Base-by-base conservation (phyloP, 2,329 filamentous ascomycete genomes). In the Botrytis squamosa region DNA sequence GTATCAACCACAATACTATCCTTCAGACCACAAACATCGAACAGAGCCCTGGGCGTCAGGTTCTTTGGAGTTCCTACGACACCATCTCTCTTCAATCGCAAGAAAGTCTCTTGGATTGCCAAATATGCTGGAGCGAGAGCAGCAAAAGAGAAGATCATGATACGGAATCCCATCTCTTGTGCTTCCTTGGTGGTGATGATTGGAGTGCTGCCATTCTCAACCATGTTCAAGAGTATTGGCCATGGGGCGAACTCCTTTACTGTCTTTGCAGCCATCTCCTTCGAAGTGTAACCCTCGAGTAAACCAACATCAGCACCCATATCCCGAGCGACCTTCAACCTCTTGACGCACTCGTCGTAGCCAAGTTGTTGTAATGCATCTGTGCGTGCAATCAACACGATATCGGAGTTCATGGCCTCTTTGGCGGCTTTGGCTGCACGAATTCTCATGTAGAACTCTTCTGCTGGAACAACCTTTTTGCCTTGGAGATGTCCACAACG, bases 401-500 rank as follows among this genome's bases (percentile, higher is more conserved):
- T 88, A 75, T 91, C 89, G 12, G 84, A 85, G 20, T 84, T 83
- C 57, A 86, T 79, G n/a, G 83, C 81, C 36, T 84, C 80, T 8
- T 88, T 83, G 1, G 89, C 87, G 14, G 84, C 82, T 29, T 82
- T 83, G 0, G 89, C 88, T 0, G 89, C 89, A 1, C 86, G 83
- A 77, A 92, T 88, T 0, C 89, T 84, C n/a, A 83, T 81, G n/a
- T 85, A 79, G 76, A 85, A 91, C 33, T 85, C 85, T 0, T 86
- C 84, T 0, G 80, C 75, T 2, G 82, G 78, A 14, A 92, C 89
- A 25, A 92, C 82, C 74, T 87, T 83, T 80, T 92, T 92, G 71
- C 88, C 88, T 1, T 82, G 80, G 1, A 92, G 83, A 78, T 92
- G 90, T 0, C 90, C 90, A 79, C 90, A 92, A n/a, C 89, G 86